Base-by-base conservation (phyloP, 1,139 yeast genomes). In the Candida sp. region DNA sequence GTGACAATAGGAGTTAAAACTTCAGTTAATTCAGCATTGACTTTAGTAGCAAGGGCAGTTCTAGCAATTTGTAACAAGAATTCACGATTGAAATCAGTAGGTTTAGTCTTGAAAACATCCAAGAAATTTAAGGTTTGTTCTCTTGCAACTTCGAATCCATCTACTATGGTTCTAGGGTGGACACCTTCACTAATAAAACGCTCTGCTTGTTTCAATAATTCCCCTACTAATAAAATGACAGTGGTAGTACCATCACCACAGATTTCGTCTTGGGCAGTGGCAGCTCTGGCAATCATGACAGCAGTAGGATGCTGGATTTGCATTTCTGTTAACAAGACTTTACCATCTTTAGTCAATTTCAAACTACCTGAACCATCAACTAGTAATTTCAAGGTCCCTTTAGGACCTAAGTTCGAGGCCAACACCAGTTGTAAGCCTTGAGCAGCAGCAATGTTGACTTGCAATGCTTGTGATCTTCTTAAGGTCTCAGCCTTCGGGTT, bases 301-400 rank as follows among this genome's bases (percentile, higher is more conserved):
- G 99, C 99, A 3, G 99, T 95, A n/a, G 99, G 99, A 53, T 93
- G 93, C 65, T 93, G 98, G 64, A 93, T 95, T 68, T 95, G 99
- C 99, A 93, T 93, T 62, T 93, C 99, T 25, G 89, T 81, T 48
- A 93, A 73, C 50, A 93, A 74, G 11, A 95, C 98, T 60, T 93
- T 91, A 45, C 99, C 99, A 66, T 93, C 99, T 63, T 93, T 93
- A 48, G 99, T 93, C 56, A 93, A 80, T 68, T 93, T 95, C 64
- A 93, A 86, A 58, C 86, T 84, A 33, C 99, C 99, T 3, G 97
- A 84, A 51, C 99, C 99, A 63, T 93, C 99, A 42, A 93, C 99
- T 47, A 93, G 73, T 84, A 93, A 87, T 70, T 93, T 93, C 58
- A 95, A 74, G 27, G 99, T 95, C 43, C 99, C 99, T 62, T 89